Conservation (phyloP, 2,329 filamentous ascomycete genomes). For the Botryosphaeria agaves region DNA sequence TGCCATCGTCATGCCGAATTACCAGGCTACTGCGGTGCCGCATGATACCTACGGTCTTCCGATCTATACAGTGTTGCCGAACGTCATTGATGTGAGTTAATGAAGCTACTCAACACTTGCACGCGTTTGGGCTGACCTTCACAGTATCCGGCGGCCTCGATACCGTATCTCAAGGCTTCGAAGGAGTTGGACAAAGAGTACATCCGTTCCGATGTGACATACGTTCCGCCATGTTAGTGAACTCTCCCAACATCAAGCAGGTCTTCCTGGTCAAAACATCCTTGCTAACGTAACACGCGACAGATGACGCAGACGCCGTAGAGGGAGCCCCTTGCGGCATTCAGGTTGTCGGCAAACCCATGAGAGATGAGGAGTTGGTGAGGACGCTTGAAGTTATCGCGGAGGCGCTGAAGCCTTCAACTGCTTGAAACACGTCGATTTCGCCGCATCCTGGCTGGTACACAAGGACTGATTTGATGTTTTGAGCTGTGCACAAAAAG, state of each 20-base stretch:
- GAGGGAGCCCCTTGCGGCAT: not conserved
- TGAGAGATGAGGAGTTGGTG: not conserved
- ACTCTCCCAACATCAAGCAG: not conserved
- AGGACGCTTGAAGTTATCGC: not conserved
- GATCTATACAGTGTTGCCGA: conserved; percentile 32
- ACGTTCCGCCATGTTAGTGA: not conserved
- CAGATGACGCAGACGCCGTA: not conserved
- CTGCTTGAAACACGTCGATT: too few species aligned
- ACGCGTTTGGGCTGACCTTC: not conserved
- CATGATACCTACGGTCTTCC: conserved; percentile 33
- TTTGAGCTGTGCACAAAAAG: too few species aligned
- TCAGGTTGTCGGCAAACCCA: not conserved
- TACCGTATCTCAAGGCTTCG: not conserved
- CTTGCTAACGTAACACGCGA: not conserved
- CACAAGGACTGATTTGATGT: too few species aligned
- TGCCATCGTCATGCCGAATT: conserved; percentile 30
- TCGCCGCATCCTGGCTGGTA: too few species aligned
- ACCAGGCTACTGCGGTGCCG: conserved; percentile 31
- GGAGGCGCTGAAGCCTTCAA: not conserved
- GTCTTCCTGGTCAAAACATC: too few species aligned
- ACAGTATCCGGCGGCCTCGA: not conserved
- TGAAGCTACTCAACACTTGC: not conserved
- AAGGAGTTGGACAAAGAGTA: not conserved
- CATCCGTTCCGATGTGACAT: not conserved
- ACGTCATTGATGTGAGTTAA: conserved; percentile 24